phyloP scores from a whole-genome alignment of 2,329 filamentous ascomycete genomes.

The Cercospora citrullina region DNA sequence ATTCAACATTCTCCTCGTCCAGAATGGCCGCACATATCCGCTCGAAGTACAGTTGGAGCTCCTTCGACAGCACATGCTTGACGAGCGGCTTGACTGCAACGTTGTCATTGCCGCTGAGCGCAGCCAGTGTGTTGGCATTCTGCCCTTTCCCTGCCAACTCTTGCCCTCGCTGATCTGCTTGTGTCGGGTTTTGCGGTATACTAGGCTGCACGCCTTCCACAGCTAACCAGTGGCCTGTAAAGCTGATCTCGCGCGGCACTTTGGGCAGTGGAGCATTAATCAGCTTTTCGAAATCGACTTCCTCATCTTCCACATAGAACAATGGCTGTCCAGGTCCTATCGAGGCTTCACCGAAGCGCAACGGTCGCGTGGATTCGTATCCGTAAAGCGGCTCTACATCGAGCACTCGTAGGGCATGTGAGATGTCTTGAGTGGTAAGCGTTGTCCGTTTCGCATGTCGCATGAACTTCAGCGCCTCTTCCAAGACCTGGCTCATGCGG shows the following conservation, averaged over 20 bases:
- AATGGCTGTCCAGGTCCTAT: constrained; percentile 90
- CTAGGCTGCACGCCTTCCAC: constrained; percentile 96
- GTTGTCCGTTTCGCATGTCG: constrained; percentile 83
- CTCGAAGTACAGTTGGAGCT: constrained; percentile 94
- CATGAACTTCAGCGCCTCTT: constrained; percentile 96
- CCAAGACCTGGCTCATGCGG: constrained; percentile 86
- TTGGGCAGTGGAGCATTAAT: constrained; percentile 96
- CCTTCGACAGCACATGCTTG: constrained; percentile 94
- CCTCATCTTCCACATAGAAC: constrained; percentile 97
- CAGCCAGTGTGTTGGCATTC: constrained; percentile 81
- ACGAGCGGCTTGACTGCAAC: constrained; percentile 84
- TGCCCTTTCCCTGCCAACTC: constrained; percentile 88
- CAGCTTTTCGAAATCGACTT: constrained; percentile 97
- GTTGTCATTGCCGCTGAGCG: constrained; percentile 79
- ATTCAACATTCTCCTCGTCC: constrained; percentile 82
- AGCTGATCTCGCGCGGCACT: constrained; percentile 87
- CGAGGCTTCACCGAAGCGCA: constrained; percentile 91
- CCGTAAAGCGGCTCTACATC: constrained; percentile 95
- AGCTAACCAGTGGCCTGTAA: constrained; percentile 96
- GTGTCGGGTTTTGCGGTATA: constrained; percentile 91
- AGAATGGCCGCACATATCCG: constrained; percentile 88
- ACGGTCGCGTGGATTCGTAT: constrained; percentile 85
- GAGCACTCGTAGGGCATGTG: constrained; percentile 78
- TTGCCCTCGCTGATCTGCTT: constrained; percentile 70
- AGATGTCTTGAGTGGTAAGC: constrained; percentile 84